Conservation (phyloP, 441 rosid species). For the Daphne laureola region DNA sequence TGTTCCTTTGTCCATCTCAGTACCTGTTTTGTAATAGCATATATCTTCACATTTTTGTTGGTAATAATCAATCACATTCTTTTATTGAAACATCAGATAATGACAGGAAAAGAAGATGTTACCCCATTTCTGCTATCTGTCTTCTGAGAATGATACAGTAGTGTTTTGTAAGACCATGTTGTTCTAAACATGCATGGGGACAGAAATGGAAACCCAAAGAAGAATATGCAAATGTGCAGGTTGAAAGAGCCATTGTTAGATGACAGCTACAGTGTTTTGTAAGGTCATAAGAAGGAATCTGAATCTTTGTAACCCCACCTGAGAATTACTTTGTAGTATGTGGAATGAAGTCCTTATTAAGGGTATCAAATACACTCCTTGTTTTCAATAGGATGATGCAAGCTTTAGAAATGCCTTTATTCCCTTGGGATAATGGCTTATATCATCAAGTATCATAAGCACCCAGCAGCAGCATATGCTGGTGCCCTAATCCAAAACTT, state of each 20-base stretch:
- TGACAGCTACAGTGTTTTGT: neutral
- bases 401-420: constrained; percentile 9
- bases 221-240: constrained; percentile 11
- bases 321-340: neutral
- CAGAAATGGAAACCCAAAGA: neutral
- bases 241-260: constrained; percentile 10
- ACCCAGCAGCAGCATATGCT: neutral
- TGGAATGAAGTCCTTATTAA: neutral
- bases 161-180: neutral
- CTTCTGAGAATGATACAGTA: constrained; percentile 14
- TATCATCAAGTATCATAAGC: neutral
- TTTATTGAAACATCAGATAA: constrained; percentile 40
- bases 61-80: constrained; percentile 49
- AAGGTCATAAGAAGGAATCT: constrained; percentile 15
- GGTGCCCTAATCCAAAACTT: constrained; percentile 9
- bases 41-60: constrained; percentile 29
- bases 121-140: neutral
- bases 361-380: constrained; percentile 12
- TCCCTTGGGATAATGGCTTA: constrained; percentile 8
- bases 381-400: constrained; percentile 12
- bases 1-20: constrained; percentile 57
- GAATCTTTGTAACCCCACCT: neutral
- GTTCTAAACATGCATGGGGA: too few relatives aligned
- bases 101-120: constrained; percentile 8
- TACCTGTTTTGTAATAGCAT: constrained; percentile 64